phyloP scores from a whole-genome alignment of 2,329 filamentous ascomycete genomes.

The Cercospora citrullina region DNA sequence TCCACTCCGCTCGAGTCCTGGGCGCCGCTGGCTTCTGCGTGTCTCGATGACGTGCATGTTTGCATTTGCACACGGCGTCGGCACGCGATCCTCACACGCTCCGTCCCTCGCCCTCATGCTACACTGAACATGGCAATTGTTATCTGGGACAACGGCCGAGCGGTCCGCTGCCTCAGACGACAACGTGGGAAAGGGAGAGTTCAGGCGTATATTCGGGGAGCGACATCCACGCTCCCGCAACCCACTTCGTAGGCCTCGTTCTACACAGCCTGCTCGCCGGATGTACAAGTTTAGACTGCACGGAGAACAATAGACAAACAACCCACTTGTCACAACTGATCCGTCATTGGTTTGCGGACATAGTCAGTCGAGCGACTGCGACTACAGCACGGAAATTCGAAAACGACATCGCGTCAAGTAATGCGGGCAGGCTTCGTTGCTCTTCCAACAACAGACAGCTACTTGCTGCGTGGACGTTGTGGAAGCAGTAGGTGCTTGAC shows the following conservation, averaged over 20 bases:
- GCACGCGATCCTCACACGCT: background rate
- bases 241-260: background rate
- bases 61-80: background rate
- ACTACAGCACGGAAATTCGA: no score
- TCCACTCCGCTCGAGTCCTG: background rate
- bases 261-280: background rate
- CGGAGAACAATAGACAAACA: no score
- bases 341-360: no score
- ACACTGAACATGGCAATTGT: background rate
- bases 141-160: background rate
- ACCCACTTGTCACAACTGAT: no score
- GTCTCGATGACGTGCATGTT: background rate
- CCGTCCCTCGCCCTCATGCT: background rate
- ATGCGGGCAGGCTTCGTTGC: background rate
- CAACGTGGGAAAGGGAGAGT: background rate
- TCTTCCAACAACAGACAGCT: background rate
- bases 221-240: background rate
- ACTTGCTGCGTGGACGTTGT: background rate
- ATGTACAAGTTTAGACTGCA: no score
- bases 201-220: background rate
- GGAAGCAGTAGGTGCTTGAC: background rate
- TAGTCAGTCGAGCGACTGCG: no score
- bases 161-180: background rate
- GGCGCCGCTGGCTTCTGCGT: background rate
- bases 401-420: background rate